Percentiles rank a stretch among this genome's conserved stretches.
Conservation (phyloP, 805 yeast species). For the Metschnikowia santaceciliae region DNA sequence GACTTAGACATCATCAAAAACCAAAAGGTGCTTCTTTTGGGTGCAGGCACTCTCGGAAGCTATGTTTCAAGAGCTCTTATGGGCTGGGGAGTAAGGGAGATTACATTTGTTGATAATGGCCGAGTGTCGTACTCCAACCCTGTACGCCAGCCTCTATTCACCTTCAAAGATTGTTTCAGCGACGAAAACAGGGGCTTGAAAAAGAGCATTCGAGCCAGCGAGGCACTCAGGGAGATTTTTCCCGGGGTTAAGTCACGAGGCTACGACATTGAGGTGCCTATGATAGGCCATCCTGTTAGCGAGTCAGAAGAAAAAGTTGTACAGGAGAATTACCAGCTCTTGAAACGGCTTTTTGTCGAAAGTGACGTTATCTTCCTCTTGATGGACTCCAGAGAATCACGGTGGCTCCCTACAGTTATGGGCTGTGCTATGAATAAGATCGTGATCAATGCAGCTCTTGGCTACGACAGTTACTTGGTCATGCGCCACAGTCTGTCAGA, state of each 20-base stretch:
- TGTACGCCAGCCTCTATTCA: constrained; percentile 86
- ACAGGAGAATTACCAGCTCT: constrained; percentile 44
- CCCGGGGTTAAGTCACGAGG: constrained; percentile 75
- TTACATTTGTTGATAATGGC: constrained; percentile 89
- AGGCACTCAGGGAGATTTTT: constrained; percentile 63
- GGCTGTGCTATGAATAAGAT: constrained; percentile 63
- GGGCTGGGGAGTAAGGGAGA: constrained; percentile 91
- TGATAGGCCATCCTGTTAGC: constrained; percentile 88
- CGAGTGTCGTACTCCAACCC: constrained; percentile 90
- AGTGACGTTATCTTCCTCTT: constrained; percentile 79
- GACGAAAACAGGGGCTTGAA: constrained; percentile 57
- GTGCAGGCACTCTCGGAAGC: constrained; percentile 95
- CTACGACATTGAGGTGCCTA: constrained; percentile 71
- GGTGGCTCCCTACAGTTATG: constrained; percentile 95
- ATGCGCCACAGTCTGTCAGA: constrained; percentile 66
- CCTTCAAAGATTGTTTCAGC: constrained; percentile 72
- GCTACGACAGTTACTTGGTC: constrained; percentile 89
- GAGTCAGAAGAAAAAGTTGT: constrained; percentile 44
- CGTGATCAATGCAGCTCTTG: constrained; percentile 90
- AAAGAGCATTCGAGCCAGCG: constrained; percentile 82
- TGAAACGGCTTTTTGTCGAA: constrained; percentile 50
- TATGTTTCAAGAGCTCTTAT: constrained; percentile 80
- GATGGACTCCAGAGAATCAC: constrained; percentile 92
- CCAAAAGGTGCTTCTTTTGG: constrained; percentile 72
- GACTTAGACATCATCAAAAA: constrained; percentile 61